phyloP scores from a whole-genome alignment of 257 asterid genomes.

The Solanum virginianum region DNA sequence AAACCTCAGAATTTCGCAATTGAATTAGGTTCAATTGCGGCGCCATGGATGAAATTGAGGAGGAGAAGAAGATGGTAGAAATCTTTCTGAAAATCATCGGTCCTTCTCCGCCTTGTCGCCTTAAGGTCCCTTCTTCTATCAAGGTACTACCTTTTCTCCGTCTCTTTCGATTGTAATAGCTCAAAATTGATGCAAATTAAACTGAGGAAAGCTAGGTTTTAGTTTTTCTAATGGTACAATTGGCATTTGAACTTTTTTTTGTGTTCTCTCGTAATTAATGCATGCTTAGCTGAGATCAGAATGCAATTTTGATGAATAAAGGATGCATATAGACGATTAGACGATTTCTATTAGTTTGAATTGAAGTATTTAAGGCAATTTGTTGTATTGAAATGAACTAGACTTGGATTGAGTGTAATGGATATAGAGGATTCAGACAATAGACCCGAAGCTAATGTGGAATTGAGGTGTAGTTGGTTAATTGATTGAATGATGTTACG shows the following conservation, averaged over 20 bases:
- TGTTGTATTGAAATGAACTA: neutral
- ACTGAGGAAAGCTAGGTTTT: neutral
- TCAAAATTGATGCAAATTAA: neutral
- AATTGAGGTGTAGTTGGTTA: neutral
- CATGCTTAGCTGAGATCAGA: neutral
- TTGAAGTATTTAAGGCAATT: neutral
- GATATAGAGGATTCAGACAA: neutral
- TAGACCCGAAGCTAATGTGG: neutral
- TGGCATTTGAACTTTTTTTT: neutral
- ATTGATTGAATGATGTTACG: neutral
- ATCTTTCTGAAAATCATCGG: constrained; percentile 61
- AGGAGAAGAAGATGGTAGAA: constrained; percentile 21
- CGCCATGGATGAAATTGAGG: neutral
- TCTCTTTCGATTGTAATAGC: neutral
- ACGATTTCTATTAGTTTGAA: neutral
- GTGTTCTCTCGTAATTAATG: neutral
- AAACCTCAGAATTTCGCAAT: neutral
- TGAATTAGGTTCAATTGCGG: neutral
- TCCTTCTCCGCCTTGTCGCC: constrained; percentile 68
- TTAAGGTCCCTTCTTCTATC: constrained; percentile 50
- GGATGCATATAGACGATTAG: neutral
- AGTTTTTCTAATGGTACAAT: neutral
- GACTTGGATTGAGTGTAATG: neutral
- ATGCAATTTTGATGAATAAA: neutral
- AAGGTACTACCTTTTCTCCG: constrained; percentile 22